Percentiles rank a stretch among this genome's conserved stretches.
Conservation (phyloP, 2,329 filamentous ascomycete species). For the Microdochium trichocladiopsis region DNA sequence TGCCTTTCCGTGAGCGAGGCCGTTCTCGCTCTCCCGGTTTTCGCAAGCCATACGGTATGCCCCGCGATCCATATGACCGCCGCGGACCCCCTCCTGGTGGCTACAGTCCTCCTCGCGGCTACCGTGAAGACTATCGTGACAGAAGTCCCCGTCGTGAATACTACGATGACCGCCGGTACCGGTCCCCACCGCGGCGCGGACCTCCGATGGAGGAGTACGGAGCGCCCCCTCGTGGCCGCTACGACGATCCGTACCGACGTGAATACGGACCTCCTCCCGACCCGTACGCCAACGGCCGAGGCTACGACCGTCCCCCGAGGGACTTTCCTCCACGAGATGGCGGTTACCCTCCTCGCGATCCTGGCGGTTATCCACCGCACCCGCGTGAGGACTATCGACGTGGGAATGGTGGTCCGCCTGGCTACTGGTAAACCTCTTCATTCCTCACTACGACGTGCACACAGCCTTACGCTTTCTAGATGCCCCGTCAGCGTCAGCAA, state of each 20-base stretch:
- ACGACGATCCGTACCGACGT: conserved; percentile 71
- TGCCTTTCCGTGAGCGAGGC: conserved; percentile 60
- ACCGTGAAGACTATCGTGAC: conserved; percentile 75
- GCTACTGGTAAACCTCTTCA: conserved; percentile 25
- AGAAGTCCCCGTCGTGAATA: conserved; percentile 81
- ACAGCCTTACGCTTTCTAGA: conserved; percentile 25
- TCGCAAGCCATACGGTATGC: conserved; percentile 58
- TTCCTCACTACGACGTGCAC: conserved; percentile 12
- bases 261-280: conserved; percentile 55
- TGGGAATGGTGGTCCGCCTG: conserved; percentile 12
- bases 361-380: conserved; percentile 9
- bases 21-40: conserved; percentile 71
- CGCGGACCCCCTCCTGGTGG: conserved; percentile 69
- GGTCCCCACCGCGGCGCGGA: conserved; percentile 69
- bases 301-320: conserved; percentile 48
- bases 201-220: conserved; percentile 70
- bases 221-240: conserved; percentile 56
- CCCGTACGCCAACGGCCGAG: conserved; percentile 51
- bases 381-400: conserved; percentile 24
- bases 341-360: conserved; percentile 32
- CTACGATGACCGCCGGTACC: conserved; percentile 77
- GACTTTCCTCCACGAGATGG: conserved; percentile 44
- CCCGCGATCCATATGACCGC: conserved; percentile 74
- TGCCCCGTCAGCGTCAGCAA: conserved; percentile 2
- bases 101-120: conserved; percentile 71